Evolutionary conservation across 257 asterid genomes (phyloP).

Genomic region (Lithospermum erythrorhizon): DNA sequence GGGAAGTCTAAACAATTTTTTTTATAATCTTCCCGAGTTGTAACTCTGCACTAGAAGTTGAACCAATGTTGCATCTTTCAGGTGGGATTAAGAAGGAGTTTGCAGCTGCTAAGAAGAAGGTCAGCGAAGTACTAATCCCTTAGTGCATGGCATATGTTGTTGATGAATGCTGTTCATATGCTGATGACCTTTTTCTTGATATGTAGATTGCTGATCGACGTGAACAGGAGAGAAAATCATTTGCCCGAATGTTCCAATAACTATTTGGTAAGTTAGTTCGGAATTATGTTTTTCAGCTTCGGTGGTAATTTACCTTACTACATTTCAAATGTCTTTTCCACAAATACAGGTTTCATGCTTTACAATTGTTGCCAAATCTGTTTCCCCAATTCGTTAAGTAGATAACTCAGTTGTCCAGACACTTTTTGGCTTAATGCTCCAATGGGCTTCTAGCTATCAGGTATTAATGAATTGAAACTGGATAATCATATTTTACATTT

Average conservation of each 20-base stretch:
- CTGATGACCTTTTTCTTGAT: constrained; percentile 9
- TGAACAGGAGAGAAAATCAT: constrained; percentile 66
- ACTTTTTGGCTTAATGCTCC: constrained; percentile 4
- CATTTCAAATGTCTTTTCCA: background rate
- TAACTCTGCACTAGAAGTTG: background rate
- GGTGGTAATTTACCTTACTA: background rate
- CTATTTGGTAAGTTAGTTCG: constrained; percentile 17
- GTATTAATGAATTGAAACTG: constrained; percentile 1
- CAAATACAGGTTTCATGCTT: constrained; percentile 4
- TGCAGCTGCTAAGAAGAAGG: constrained; percentile 81
- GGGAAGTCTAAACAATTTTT: background rate
- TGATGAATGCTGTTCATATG: constrained; percentile 1
- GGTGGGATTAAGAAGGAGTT: constrained; percentile 76
- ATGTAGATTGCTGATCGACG: constrained; percentile 66
- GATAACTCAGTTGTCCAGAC: constrained; percentile 6
- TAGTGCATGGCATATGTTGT: background rate
- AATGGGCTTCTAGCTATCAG: constrained; percentile 3
- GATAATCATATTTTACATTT: background rate
- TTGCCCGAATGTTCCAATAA: constrained; percentile 58
- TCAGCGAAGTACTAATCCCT: constrained; percentile 6
- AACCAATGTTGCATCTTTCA: constrained; percentile 14
- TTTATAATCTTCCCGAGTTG: background rate
- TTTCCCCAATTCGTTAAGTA: background rate
- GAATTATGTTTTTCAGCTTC: background rate
- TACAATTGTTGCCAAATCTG: background rate